Base-by-base conservation (phyloP, 768 basidiomycete species). In the Suillus decipiens region DNA sequence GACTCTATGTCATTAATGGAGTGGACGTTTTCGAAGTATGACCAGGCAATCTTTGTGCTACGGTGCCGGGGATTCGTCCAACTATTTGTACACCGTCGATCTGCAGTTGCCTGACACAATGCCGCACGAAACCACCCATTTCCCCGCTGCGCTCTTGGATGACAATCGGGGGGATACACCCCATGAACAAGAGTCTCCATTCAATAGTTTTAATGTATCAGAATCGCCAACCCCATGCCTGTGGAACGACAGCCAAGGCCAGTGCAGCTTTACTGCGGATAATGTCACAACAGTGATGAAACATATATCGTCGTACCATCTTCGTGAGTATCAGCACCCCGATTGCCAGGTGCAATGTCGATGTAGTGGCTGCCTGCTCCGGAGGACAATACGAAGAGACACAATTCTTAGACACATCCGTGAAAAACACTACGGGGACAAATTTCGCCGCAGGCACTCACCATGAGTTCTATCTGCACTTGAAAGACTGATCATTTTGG, bases 341-440 rank as follows among this genome's bases (percentile, higher is more conserved):
- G 33, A 33, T 19, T 33, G 51, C 19, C 51, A 34, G 19, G 51
- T 53, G 33, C 51, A 19, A 34, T 53, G 51, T n/a, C 51, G 31
- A n/a, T 53, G 51, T 33, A 34, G 33, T 11, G 51, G 51, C 6
- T 53, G 51, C 33, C 11, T 34, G 31, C 51, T 53, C 33, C 51
- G 0, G 31, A 53, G 33, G 19, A 53, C 51, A 19, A 53, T 53
- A 53, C 33, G 51, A n/a, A 31, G 51, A 33, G 51, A 53, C 33
- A 53, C 31, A n/a, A 53, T 53, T 7, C 51, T 33, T 19, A 33
- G 51, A 19, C 51, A 53, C n/a, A 53, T 53, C 33, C 51, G 51
- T 19, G 51, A 53, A 53, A 53, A 34, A n/a, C 51, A 53, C 6
- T 53, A 53, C 11, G 31, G 51, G 19, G 51, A 53, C 33, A 53